These are phyloP conservation scores for Debaryomyces prosopidis DNA, from an alignment of 805 yeast genomes.

Conservation along the genomic window DNA sequence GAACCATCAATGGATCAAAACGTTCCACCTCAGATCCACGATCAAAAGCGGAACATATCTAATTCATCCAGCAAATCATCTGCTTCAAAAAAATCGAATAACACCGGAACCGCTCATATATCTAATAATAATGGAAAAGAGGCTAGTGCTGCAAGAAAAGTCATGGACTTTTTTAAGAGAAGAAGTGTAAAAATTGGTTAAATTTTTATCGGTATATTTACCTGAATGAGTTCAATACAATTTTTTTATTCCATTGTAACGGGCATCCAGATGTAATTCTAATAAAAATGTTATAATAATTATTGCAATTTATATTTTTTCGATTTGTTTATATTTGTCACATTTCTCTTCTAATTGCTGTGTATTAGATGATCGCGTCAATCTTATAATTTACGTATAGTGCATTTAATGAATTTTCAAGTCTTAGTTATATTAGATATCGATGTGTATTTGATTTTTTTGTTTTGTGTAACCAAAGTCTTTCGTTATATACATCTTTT, in stretches of 20 bases:
- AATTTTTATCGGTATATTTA: neutral
- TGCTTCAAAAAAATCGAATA: conserved; percentile 25
- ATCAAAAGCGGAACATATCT: conserved; percentile 25
- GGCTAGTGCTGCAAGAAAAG: conserved; percentile 74
- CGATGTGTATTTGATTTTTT: too few relatives aligned
- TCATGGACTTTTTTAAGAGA: conserved; percentile 76
- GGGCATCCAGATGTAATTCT: neutral
- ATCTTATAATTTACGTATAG: too few relatives aligned
- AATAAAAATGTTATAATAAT: neutral
- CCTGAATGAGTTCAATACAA: too few relatives aligned
- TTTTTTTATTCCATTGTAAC: neutral
- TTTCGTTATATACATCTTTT: too few relatives aligned
- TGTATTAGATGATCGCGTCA: too few relatives aligned
- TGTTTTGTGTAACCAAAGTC: too few relatives aligned
- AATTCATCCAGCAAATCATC: conserved; percentile 24
- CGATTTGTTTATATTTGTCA: too few relatives aligned
- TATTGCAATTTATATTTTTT: too few relatives aligned
- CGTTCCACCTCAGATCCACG: conserved; percentile 16
- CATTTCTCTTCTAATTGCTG: too few relatives aligned
- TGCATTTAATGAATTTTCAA: too few relatives aligned
- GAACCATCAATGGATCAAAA: conserved; percentile 34
- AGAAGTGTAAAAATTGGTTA: conserved; percentile 41
- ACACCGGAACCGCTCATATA: conserved; percentile 16
- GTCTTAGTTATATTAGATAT: too few relatives aligned
- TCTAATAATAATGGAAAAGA: conserved; percentile 46